These are phyloP conservation scores for Scutellospora calospora DNA, from an alignment of 371 early-diverging fungal species.

Conservation along the genomic window DNA sequence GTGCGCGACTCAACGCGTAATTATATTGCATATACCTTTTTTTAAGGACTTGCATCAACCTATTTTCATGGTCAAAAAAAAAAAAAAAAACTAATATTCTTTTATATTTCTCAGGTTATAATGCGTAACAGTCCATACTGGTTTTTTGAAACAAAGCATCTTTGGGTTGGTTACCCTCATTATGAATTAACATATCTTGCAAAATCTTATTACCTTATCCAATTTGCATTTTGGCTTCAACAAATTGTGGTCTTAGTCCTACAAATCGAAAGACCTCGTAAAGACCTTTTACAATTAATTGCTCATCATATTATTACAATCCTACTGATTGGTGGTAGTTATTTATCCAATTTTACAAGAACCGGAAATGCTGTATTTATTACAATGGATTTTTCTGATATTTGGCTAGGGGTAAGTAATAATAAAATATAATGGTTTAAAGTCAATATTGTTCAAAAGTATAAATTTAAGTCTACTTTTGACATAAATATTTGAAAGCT, in stretches of 20 bases:
- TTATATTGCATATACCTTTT: too few species aligned
- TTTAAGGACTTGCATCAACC: too few species aligned
- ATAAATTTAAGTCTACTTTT: too few species aligned
- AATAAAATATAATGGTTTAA: not conserved
- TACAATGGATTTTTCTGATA: constrained; percentile 85
- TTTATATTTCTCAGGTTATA: not conserved
- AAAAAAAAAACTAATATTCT: too few species aligned
- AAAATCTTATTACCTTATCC: constrained; percentile 82
- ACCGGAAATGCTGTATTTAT: constrained; percentile 83
- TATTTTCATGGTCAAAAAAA: too few species aligned
- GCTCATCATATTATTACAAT: constrained; percentile 84
- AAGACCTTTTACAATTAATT: constrained; percentile 80
- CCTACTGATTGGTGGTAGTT: constrained; percentile 72
- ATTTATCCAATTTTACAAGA: constrained; percentile 76
- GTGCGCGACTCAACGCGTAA: too few species aligned
- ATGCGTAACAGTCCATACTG: constrained; percentile 12
- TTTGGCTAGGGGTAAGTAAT: constrained; percentile 71
- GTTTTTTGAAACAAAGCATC: constrained; percentile 27
- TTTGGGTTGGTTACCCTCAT: constrained; percentile 39
- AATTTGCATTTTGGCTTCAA: constrained; percentile 83
- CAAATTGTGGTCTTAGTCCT: constrained; percentile 66
- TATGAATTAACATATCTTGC: not conserved
- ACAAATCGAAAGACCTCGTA: constrained; percentile 79
- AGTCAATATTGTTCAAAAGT: not conserved
- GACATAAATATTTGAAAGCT: not conserved